Base-by-base conservation (phyloP, 192 early-diverging fungal species). In the Paraglomus brasilianum region DNA sequence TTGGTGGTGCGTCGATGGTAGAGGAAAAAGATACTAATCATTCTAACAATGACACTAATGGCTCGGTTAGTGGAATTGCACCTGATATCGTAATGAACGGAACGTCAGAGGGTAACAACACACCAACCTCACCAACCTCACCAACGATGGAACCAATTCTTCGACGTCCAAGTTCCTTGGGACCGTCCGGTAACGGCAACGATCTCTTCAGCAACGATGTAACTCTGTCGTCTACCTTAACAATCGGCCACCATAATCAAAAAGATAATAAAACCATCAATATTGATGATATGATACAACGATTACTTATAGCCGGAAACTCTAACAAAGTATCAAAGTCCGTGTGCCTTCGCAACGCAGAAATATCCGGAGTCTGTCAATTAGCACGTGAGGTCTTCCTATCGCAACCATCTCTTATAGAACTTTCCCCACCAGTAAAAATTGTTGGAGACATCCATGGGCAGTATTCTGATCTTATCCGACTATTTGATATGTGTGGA, bases 401-500 rank as follows among this genome's bases (percentile, higher is more conserved):
- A 75, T 88, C 89, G 41, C 95, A 98, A 79, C 92, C 93, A 15
- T 80, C 89, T 3, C 76, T 92, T 53, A 81, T 92, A 57, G 88
- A 92, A 68, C 78, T 92, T 65, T 86, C 88, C 42, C 86, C 89
- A 45, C 87, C 88, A 5, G 85, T 93, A 59, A 90, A 90, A 70
- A 90, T 93, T 66, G 85, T 87, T 17, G 95, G 95, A 44, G 96
- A 98, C 77, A 91, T 96, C 50, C 96, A 98, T 72, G 96, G 96
- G 46, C 96, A 98, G 78, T 98, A 91, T 77, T 82, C 89, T 4
- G 96, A 98, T 76, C 78, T 98, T 64, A 78, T 97, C 46, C 85
- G 95, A 24, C 80, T 96, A 69, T 97, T 98, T 78, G 94, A 96
- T 74, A 87, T 90, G 85, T 88, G 91, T 74, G 96, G 96, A 19